phyloP scores from a whole-genome alignment of 2,329 filamentous ascomycete species.

The Magnaporthiopsis rhizophila region DNA sequence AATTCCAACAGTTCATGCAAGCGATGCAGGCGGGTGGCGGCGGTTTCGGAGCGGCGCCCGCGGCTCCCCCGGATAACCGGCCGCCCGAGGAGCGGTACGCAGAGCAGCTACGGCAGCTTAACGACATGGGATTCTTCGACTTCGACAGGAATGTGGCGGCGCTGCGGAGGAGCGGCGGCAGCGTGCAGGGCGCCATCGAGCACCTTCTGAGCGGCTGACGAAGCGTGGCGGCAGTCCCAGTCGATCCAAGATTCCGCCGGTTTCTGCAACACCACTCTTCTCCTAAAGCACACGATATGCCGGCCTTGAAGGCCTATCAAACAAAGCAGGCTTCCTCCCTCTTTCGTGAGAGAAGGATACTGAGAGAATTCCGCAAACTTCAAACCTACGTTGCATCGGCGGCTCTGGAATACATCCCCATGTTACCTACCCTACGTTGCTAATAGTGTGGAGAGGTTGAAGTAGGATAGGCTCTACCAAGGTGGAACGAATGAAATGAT shows the following conservation, averaged over 20 bases:
- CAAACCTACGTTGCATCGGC: not conserved
- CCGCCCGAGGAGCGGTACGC: conserved; percentile 93
- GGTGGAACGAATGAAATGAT: not conserved
- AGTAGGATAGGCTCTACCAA: not conserved
- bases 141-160: conserved; percentile 91
- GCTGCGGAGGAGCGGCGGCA: conserved; percentile 79
- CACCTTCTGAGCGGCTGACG: conserved; percentile 46
- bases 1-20: conserved; percentile 3
- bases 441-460: not conserved
- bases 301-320: not conserved
- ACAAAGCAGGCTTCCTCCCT: not conserved
- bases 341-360: not conserved
- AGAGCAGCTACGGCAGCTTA: conserved; percentile 82
- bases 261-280: not conserved
- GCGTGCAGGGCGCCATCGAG: conserved; percentile 86
- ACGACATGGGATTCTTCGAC: conserved; percentile 98
- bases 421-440: not conserved
- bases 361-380: not conserved
- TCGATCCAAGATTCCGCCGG: not conserved
- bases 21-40: conserved; percentile 13
- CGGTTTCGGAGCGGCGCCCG: conserved; percentile 26
- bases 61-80: conserved; percentile 66
- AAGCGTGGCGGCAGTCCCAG: not conserved
- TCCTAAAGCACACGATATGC: not conserved
- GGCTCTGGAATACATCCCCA: not conserved